Percentiles rank a stretch among this genome's conserved stretches.
These are phyloP conservation scores for Neurospora africana DNA, from an alignment of 495 filamentous ascomycete genomes.

Conservation along the genomic window DNA sequence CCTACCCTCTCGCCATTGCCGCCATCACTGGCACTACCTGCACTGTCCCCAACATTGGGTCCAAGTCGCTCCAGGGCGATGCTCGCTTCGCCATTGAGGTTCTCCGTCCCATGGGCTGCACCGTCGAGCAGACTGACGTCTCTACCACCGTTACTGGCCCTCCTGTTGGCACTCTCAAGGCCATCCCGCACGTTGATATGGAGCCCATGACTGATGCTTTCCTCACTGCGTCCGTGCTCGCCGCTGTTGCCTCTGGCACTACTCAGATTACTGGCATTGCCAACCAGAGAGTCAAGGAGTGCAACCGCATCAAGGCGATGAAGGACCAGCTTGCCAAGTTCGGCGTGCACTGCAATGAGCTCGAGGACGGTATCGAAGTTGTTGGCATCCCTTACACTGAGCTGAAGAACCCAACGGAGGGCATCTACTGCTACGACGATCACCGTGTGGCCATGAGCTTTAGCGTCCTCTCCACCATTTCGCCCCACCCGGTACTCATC, in stretches of 20 bases:
- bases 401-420: slow-evolving; percentile 51
- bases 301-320: slow-evolving; percentile 95
- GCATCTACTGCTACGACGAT: slow-evolving; percentile 92
- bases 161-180: slow-evolving; percentile 55
- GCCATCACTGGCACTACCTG: slow-evolving; percentile 91
- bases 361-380: slow-evolving; percentile 87
- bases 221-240: slow-evolving; percentile 85
- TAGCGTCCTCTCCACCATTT: slow-evolving; percentile 70
- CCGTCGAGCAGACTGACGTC: slow-evolving; percentile 68
- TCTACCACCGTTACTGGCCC: slow-evolving; percentile 94
- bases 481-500: slow-evolving; percentile 68
- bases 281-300: slow-evolving; percentile 98
- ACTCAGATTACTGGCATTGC: slow-evolving; percentile 89
- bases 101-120: slow-evolving; percentile 85
- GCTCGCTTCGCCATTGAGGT: slow-evolving; percentile 91
- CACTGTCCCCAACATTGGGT: slow-evolving; percentile 93
- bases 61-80: slow-evolving; percentile 85
- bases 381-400: slow-evolving; percentile 53
- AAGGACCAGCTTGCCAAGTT: slow-evolving; percentile 94
- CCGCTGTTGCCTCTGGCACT: slow-evolving; percentile 76
- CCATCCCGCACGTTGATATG: slow-evolving; percentile 75
- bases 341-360: slow-evolving; percentile 74
- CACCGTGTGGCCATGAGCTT: slow-evolving; percentile 98
- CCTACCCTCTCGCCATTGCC: slow-evolving; percentile 89
- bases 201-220: slow-evolving; percentile 99